Evolutionary conservation across 2,329 filamentous ascomycete genomes (phyloP).

Genomic region (Aspergillus intermedius): DNA sequence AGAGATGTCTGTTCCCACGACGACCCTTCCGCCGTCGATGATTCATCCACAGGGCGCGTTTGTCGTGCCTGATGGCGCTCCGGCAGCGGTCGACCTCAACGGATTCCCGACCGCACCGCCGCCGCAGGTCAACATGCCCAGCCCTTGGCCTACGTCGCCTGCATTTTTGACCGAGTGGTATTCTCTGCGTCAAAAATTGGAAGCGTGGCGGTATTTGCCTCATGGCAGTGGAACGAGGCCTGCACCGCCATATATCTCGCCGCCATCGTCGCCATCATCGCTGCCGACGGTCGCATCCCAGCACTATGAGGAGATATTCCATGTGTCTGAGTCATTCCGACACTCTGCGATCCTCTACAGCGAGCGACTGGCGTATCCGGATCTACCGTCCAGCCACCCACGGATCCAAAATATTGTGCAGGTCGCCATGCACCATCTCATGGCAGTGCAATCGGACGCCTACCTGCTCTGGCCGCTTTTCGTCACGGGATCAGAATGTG

Average conservation of each 20-base stretch:
- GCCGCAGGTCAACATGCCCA: conserved; percentile 14
- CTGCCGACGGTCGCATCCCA: conserved; percentile 41
- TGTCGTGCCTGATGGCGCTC: conserved; percentile 14
- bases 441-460: conserved; percentile 73
- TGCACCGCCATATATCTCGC: conserved; percentile 21
- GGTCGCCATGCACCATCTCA: conserved; percentile 76
- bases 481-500: conserved; percentile 81
- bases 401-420: conserved; percentile 79
- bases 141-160: conserved; percentile 17
- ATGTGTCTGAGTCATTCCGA: conserved; percentile 84
- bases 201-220: conserved; percentile 70
- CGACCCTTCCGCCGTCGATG: conserved; percentile 29
- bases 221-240: conserved; percentile 11
- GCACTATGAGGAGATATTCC: conserved; percentile 67
- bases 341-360: conserved; percentile 85
- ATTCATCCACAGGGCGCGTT: conserved; percentile 10
- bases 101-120: conserved; percentile 28
- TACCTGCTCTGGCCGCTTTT: conserved; percentile 93
- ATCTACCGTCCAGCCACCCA: conserved; percentile 63
- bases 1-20: conserved; percentile 17
- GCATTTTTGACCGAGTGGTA: conserved; percentile 84
- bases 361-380: conserved; percentile 74
- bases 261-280: conserved; percentile 19
- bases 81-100: conserved; percentile 35
- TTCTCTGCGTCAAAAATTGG: conserved; percentile 66